Conservation (phyloP, 805 yeast species). For the Wickerhamomyces pijperi region DNA sequence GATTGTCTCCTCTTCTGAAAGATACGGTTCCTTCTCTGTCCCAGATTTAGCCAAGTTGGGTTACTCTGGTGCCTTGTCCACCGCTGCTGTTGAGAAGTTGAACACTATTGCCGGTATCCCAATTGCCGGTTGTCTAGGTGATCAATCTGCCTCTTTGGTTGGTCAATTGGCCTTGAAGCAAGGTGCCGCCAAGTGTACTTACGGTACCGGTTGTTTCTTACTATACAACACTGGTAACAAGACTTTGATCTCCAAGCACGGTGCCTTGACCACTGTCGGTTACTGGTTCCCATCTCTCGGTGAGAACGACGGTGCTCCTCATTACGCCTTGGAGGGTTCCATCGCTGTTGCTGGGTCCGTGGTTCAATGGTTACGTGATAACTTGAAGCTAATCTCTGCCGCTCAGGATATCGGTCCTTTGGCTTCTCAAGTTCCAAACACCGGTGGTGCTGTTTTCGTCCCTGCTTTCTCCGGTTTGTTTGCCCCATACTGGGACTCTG, state of each 20-base stretch:
- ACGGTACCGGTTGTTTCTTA: conserved; percentile 92
- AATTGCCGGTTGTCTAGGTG: conserved; percentile 85
- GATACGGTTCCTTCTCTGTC: conserved; percentile 59
- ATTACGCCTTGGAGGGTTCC: conserved; percentile 88
- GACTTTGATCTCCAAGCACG: conserved; percentile 64
- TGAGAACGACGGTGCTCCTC: conserved; percentile 41
- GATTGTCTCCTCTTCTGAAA: conserved; percentile 68
- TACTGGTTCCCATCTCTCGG: conserved; percentile 73
- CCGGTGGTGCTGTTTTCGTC: conserved; percentile 89
- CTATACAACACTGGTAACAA: conserved; percentile 75
- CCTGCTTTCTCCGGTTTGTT: conserved; percentile 92
- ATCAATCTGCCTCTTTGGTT: conserved; percentile 86
- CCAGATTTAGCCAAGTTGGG: conserved; percentile 47
- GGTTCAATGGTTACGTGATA: conserved; percentile 90
- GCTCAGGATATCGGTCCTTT: conserved; percentile 86
- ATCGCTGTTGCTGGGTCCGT: conserved; percentile 94
- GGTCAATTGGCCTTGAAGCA: conserved; percentile 80
- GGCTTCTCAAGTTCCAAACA: conserved; percentile 67
- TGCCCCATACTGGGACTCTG: conserved; percentile 94
- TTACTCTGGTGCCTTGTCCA: conserved; percentile 37
- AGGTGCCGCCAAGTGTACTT: conserved; percentile 90
- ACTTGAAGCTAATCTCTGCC: conserved; percentile 67
- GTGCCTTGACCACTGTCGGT: conserved; percentile 82
- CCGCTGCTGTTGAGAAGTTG: conserved; percentile 39
- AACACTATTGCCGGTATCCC: conserved; percentile 50